These are phyloP conservation scores for Saccharomycopsis fibuligera DNA, from an alignment of 805 yeast species.

Conservation along the genomic window DNA sequence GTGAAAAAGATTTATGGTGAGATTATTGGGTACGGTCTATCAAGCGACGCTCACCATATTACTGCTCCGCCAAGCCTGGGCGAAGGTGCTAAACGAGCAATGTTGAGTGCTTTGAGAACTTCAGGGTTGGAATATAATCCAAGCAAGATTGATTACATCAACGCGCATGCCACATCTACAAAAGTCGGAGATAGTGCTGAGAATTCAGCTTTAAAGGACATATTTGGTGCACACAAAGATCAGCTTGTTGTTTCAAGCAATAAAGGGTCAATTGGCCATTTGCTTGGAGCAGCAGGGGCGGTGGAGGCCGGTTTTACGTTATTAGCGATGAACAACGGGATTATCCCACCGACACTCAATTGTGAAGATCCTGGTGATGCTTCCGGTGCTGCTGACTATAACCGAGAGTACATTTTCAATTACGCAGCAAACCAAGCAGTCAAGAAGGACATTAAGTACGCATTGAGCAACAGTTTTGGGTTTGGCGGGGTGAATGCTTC, in stretches of 20 bases:
- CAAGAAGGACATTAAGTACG: slow-evolving; percentile 43
- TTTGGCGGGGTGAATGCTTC: slow-evolving; percentile 96
- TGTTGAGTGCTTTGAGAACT: slow-evolving; percentile 62
- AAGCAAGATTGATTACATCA: slow-evolving; percentile 61
- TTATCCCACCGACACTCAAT: slow-evolving; percentile 79
- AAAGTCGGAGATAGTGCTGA: slow-evolving; percentile 86
- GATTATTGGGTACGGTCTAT: slow-evolving; percentile 78
- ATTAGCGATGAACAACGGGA: slow-evolving; percentile 48
- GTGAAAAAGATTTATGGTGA: slow-evolving; percentile 63
- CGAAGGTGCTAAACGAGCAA: slow-evolving; percentile 76
- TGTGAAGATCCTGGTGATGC: slow-evolving; percentile 47
- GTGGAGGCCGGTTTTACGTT: slow-evolving; percentile 83
- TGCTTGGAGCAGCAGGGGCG: slow-evolving; percentile 94
- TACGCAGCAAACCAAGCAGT: slow-evolving; percentile 48
- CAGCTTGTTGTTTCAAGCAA: slow-evolving; percentile 63
- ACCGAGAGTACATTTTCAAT: slow-evolving; percentile 40
- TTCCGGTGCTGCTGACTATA: slow-evolving; percentile 34
- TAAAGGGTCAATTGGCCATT: slow-evolving; percentile 90
- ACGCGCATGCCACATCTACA: slow-evolving; percentile 97
- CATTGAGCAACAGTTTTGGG: slow-evolving; percentile 87
- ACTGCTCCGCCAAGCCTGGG: slow-evolving; percentile 87
- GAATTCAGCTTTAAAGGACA: slow-evolving; percentile 57
- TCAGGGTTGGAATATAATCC: slow-evolving; percentile 39
- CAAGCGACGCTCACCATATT: slow-evolving; percentile 89
- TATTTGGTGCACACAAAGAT: slow-evolving; percentile 38